A percentile compares a stretch with the other conserved stretches of the same genome.
phyloP scores from a whole-genome alignment of 148 eudicot genomes.

The Nepenthes gracilis region DNA sequence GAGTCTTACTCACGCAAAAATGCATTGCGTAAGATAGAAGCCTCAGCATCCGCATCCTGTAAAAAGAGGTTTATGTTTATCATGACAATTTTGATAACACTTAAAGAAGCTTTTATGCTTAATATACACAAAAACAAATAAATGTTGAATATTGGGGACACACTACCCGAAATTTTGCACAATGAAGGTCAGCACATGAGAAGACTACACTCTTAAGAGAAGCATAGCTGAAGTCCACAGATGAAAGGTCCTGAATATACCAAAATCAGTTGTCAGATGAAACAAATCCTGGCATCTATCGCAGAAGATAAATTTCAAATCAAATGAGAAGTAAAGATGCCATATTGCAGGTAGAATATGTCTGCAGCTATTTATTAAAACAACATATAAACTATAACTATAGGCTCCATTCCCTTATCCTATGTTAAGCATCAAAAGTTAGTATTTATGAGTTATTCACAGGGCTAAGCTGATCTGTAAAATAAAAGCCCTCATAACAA shows the following conservation, averaged over 20 bases:
- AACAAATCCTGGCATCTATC: background rate
- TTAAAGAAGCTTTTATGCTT: background rate
- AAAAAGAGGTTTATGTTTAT: constrained; percentile 3
- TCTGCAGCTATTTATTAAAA: too few relatives aligned
- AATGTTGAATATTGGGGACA: background rate
- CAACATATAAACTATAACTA: too few relatives aligned
- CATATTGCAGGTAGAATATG: too few relatives aligned
- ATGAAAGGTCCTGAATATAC: constrained; percentile 66
- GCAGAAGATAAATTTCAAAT: background rate
- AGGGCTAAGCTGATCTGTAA: background rate
- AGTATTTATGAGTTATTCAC: too few relatives aligned
- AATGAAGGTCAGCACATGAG: constrained; percentile 95
- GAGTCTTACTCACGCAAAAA: constrained; percentile 80
- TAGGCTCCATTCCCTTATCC: too few relatives aligned
- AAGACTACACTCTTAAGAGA: constrained; percentile 76
- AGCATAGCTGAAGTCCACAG: constrained; percentile 90
- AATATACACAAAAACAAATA: background rate
- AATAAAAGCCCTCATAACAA: too few relatives aligned
- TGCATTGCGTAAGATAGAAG: constrained; percentile 82
- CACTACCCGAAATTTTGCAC: constrained; percentile 79
- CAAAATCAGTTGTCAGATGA: background rate
- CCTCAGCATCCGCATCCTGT: constrained; percentile 91
- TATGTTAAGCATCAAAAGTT: too few relatives aligned
- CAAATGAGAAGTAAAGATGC: too few relatives aligned
- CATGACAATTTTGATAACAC: background rate